phyloP scores from a whole-genome alignment of 768 basidiomycete species.

The Boletus sp. region DNA sequence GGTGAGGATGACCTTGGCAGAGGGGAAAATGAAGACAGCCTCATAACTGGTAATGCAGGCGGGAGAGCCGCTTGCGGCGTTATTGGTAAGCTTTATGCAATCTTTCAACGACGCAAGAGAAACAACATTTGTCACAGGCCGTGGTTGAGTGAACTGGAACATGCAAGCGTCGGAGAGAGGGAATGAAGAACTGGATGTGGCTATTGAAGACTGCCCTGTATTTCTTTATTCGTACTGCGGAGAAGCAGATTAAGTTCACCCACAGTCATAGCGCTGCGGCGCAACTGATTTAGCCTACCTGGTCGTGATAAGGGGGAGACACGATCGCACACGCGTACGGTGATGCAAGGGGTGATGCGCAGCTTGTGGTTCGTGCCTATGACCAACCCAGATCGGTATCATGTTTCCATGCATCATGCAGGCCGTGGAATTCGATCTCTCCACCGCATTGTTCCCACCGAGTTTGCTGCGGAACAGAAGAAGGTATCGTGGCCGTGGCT shows the following conservation, averaged over 20 bases:
- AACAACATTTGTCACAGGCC: conserved; percentile 14
- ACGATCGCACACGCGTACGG: background rate
- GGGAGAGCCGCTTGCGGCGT: conserved; percentile 79
- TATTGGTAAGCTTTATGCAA: conserved; percentile 47
- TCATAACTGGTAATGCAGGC: conserved; percentile 78
- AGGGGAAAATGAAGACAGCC: conserved; percentile 62
- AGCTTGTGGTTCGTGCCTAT: background rate
- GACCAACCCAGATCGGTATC: background rate
- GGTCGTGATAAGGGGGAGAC: background rate
- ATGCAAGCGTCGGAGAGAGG: background rate
- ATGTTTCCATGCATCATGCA: background rate
- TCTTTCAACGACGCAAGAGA: background rate
- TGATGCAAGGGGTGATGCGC: background rate
- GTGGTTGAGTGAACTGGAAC: conserved; percentile 8
- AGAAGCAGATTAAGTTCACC: conserved; percentile 1
- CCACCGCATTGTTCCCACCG: background rate
- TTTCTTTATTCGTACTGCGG: conserved; percentile 12
- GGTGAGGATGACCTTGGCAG: conserved; percentile 79
- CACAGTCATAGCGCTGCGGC: background rate
- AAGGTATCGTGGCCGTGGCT: background rate
- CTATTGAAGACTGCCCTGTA: conserved; percentile 4
- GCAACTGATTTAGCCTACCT: background rate
- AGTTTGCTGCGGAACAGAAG: background rate
- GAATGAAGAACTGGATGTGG: conserved; percentile 1
- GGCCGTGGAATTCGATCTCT: background rate